phyloP scores from a whole-genome alignment of 208 protist genomes.

The Trypanosoma mega region DNA sequence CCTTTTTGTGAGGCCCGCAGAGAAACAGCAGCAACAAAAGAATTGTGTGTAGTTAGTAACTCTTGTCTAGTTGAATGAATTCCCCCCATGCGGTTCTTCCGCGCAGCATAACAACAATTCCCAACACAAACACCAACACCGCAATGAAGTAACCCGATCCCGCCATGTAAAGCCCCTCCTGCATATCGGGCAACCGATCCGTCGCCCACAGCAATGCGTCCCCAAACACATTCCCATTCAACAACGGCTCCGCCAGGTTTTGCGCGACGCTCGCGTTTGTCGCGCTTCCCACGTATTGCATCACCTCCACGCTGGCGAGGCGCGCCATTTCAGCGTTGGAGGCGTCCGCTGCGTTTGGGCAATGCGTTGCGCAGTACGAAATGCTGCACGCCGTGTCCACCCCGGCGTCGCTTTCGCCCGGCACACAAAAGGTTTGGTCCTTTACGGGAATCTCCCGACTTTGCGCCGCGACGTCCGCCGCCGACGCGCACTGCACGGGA shows the following conservation, averaged over 20 bases:
- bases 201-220: conserved; percentile 12
- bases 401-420: not conserved
- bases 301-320: conserved; percentile 1
- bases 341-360: not conserved
- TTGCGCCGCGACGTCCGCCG: not conserved
- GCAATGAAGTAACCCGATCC: conserved; percentile 70
- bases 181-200: not conserved
- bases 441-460: conserved; percentile 6
- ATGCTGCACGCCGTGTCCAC: conserved; percentile 1
- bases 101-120: conserved; percentile 61
- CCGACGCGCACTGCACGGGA: not conserved
- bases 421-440: not conserved
- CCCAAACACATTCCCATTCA: conserved; percentile 7
- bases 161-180: conserved; percentile 37
- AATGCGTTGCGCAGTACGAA: conserved; percentile 4
- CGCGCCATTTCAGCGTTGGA: not conserved
- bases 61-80: no score
- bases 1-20: no score
- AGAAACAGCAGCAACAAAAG: no score
- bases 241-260: conserved; percentile 4
- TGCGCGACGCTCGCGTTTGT: conserved; percentile 2
- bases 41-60: no score
- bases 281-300: not conserved
- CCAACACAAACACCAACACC: conserved; percentile 53
- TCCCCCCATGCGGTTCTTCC: conserved; percentile 48